Evolutionary conservation across 106 monocot genomes (phyloP).

Genomic region (Dioscorea zingiberensis): DNA sequence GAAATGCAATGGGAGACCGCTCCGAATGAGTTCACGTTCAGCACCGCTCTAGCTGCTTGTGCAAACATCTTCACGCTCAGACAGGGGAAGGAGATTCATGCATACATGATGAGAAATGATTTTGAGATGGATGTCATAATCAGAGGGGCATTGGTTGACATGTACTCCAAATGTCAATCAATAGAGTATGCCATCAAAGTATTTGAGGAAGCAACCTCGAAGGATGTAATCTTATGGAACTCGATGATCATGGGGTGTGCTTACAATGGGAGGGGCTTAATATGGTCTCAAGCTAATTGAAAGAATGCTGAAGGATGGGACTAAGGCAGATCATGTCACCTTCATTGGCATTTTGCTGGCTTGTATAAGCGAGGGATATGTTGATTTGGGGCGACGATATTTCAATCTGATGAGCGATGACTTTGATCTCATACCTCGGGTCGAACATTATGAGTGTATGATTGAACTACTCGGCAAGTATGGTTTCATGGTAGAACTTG

Average conservation of each 20-base stretch:
- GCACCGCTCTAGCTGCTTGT: conserved; percentile 48
- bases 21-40: conserved; percentile 64
- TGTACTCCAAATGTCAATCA: conserved; percentile 77
- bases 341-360: conserved; percentile 55
- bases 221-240: conserved; percentile 71
- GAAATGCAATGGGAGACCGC: conserved; percentile 50
- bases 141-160: conserved; percentile 57
- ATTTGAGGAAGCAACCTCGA: conserved; percentile 35
- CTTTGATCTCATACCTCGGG: conserved; percentile 39
- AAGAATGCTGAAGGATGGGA: conserved; percentile 40
- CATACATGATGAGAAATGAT: conserved; percentile 50
- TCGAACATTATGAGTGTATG: conserved; percentile 79
- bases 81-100: conserved; percentile 77
- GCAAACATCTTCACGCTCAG: conserved; percentile 53
- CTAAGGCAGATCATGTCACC: conserved; percentile 52
- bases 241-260: conserved; percentile 79
- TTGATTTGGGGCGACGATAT: conserved; percentile 42
- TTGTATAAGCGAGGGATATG: conserved; percentile 60
- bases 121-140: conserved; percentile 36
- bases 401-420: conserved; percentile 58
- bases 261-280: conserved; percentile 60
- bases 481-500: conserved; percentile 55
- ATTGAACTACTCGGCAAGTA: conserved; percentile 68
- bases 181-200: conserved; percentile 57
- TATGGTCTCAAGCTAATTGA: conserved; percentile 56